Percentiles rank a stretch among this genome's conserved stretches.
phyloP scores from a whole-genome alignment of 2,329 filamentous ascomycete genomes.

The Colletotrichum limetticola region DNA sequence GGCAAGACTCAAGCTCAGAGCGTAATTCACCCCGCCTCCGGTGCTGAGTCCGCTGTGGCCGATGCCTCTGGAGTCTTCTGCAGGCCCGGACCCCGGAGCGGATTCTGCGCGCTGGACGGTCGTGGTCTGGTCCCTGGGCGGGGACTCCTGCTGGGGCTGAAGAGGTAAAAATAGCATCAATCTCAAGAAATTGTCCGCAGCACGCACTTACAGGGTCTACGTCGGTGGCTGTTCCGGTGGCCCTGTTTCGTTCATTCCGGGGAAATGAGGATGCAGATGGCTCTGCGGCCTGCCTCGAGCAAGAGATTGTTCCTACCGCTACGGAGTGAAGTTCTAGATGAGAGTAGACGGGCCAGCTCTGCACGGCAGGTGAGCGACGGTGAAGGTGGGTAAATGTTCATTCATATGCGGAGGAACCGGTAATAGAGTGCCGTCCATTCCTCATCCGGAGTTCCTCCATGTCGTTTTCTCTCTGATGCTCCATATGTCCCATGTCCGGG shows the following conservation, averaged over 20 bases:
- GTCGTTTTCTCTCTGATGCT: neutral
- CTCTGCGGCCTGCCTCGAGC: neutral
- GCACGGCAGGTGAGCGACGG: neutral
- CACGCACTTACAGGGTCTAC: neutral
- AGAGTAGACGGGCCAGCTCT: neutral
- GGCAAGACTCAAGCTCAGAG: neutral
- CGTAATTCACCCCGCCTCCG: neutral
- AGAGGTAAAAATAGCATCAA: constrained; percentile 25
- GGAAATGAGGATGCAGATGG: neutral
- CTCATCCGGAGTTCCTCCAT: neutral
- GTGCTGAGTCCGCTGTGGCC: neutral
- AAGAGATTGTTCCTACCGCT: neutral
- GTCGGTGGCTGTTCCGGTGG: constrained; percentile 16
- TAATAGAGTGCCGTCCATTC: neutral
- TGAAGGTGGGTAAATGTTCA: neutral
- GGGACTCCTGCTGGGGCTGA: neutral
- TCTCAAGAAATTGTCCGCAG: constrained; percentile 2
- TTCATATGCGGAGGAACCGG: neutral
- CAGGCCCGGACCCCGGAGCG: neutral
- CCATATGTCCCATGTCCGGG: neutral
- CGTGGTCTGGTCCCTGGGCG: neutral
- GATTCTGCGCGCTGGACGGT: neutral
- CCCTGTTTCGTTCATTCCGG: neutral
- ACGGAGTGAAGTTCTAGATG: neutral
- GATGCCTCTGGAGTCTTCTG: neutral